These are phyloP conservation scores for Juglanconis sp. DNA, from an alignment of 2,329 filamentous ascomycete genomes.

Conservation along the genomic window DNA sequence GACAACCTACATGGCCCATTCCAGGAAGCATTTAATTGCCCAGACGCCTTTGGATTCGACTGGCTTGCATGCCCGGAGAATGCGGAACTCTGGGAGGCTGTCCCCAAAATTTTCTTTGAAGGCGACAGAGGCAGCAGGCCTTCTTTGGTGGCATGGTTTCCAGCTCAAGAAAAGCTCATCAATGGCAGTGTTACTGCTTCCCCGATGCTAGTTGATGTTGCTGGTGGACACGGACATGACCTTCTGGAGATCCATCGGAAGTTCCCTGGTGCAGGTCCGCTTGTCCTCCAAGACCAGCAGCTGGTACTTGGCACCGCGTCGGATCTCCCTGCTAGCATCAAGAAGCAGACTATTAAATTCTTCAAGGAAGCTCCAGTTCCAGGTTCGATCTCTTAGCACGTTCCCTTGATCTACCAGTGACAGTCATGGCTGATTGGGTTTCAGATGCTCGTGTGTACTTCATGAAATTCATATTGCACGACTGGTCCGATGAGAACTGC, in stretches of 20 bases:
- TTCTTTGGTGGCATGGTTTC: neutral
- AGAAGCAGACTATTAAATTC: neutral
- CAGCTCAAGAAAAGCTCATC: neutral
- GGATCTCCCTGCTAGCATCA: too few relatives aligned
- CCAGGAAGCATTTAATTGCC: neutral
- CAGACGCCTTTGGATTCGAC: neutral
- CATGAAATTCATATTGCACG: neutral
- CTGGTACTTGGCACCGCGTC: too few relatives aligned
- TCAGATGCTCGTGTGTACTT: neutral
- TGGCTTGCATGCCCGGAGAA: neutral
- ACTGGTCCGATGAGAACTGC: neutral
- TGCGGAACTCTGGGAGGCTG: neutral
- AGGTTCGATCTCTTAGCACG: neutral
- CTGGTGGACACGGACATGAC: neutral
- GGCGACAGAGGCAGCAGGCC: neutral
- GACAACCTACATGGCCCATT: neutral
- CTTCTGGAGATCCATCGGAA: neutral
- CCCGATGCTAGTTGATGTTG: neutral
- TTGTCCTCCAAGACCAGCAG: neutral
- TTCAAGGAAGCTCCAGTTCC: neutral
- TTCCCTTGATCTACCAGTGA: too few relatives aligned
- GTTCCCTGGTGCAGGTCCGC: neutral
- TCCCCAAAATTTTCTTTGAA: neutral
- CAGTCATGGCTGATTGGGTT: neutral
- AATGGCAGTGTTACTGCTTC: neutral